Conservation (phyloP, 2,329 filamentous ascomycete species). For the Chaetomium olivaceum region DNA sequence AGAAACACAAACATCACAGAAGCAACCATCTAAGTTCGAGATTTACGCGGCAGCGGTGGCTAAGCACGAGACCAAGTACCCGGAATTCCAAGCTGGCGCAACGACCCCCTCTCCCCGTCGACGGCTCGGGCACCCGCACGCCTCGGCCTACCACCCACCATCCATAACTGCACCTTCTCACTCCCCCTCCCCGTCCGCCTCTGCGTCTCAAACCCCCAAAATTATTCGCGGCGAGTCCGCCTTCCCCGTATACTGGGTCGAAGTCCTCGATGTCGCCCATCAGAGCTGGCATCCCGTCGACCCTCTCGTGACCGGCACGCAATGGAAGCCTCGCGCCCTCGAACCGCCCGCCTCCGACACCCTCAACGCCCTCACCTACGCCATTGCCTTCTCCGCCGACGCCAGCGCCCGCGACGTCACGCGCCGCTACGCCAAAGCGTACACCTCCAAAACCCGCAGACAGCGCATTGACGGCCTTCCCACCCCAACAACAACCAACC, state of each 20-base stretch:
- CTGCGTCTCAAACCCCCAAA: constrained; percentile 41
- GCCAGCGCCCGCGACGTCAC: constrained; percentile 82
- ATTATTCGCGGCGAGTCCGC: constrained; percentile 69
- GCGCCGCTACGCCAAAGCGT: constrained; percentile 80
- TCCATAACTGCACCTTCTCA: constrained; percentile 35
- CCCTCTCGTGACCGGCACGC: constrained; percentile 74
- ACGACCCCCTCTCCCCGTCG: constrained; percentile 46
- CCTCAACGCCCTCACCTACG: constrained; percentile 78
- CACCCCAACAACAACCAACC: not conserved
- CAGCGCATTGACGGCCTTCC: constrained; percentile 65
- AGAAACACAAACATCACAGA: constrained; percentile 34
- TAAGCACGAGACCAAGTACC: constrained; percentile 40
- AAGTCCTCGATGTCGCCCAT: constrained; percentile 80
- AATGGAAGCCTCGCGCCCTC: constrained; percentile 72
- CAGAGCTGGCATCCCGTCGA: constrained; percentile 94
- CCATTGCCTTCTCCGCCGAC: constrained; percentile 80
- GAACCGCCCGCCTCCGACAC: constrained; percentile 81
- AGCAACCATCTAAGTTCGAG: constrained; percentile 39
- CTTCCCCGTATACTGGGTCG: constrained; percentile 91
- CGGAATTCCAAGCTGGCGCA: constrained; percentile 27
- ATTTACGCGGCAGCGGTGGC: constrained; percentile 44
- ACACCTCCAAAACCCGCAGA: constrained; percentile 85
- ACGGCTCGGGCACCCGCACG: constrained; percentile 56
- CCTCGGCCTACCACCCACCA: constrained; percentile 55
- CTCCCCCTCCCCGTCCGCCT: constrained; percentile 39